Base-by-base conservation (phyloP, 805 yeast species). In the Starmerella davenportii region DNA sequence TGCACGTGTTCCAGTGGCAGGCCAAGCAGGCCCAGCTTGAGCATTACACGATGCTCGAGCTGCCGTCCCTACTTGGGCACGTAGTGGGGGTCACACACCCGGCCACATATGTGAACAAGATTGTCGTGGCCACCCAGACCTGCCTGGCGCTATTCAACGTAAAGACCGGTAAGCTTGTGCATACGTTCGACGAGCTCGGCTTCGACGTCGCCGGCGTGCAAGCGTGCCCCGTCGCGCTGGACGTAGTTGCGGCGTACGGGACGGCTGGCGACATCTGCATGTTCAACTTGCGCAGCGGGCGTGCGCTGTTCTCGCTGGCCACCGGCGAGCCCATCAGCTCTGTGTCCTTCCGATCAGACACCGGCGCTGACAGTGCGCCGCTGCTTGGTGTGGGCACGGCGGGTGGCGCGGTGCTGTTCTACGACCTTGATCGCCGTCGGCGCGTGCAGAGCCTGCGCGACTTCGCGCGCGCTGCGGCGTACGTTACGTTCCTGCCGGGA, bases 21-120 rank as follows among this genome's bases (percentile, higher is more conserved):
- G 51, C 62, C 4, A 49, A 52, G 28, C 71, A 65, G 56, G 59
- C 58, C 55, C 73, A 71, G 16, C 67, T 76, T n/a, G 78, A 72
- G 48, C 66, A 68, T 39, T 77, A 84, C 57, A 73, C 93, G 4
- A 63, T 74, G 14, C 57, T 85, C 37, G 58, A 61, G 32, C 53
- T 73, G 36, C 70, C 75, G 21, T 58, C 66, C n/a, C 57, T 75
- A 14, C 75, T 78, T 46, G 95, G 93, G 18, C 67, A 65, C 5
- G 67, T 90, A 15, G 75, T 77, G 9, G 76, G 74, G 32, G 47
- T 79, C 16, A 51, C 72, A 9, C 99, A 90, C 56, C 76, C 87
- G 36, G 85, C 95, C 23, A 87, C 99, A 0, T 85, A 87, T 54
- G 58, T 92, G 52, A 90, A 90, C 63, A 90, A 90, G 54, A 62